Evolutionary conservation across 176 grass and related monocot genomes (phyloP).

Genomic region (Chloris gayana): DNA sequence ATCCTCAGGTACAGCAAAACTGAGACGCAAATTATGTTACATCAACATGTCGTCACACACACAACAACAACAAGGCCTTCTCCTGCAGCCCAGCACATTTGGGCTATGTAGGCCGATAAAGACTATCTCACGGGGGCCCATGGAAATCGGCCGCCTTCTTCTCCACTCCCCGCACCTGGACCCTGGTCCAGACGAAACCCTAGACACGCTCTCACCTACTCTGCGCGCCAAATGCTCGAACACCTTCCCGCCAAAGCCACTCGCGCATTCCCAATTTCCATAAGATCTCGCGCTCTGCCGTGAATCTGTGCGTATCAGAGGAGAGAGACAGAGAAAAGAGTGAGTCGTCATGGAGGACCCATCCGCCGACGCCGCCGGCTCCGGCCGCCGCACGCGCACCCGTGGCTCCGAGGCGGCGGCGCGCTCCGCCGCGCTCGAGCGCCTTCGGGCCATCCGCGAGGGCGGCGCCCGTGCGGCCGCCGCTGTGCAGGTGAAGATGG

Average conservation of each 20-base stretch:
- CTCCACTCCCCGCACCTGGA: not conserved
- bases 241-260: slow-evolving; percentile 53
- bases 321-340: not conserved
- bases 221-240: slow-evolving; percentile 54
- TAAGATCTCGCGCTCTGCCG: not conserved
- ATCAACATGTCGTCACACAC: no score
- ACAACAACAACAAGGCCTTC: no score
- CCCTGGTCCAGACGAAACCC: slow-evolving; percentile 41
- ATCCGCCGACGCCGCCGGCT: slow-evolving; percentile 36
- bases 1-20: no score
- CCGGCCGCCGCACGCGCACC: slow-evolving; percentile 65
- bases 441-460: slow-evolving; percentile 50
- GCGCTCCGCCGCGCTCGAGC: slow-evolving; percentile 68
- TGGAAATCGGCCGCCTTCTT: not conserved
- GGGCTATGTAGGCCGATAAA: not conserved
- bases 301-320: not conserved
- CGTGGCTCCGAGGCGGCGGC: slow-evolving; percentile 49
- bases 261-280: not conserved
- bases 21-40: no score
- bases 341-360: slow-evolving; percentile 44
- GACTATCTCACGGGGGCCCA: not conserved
- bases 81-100: not conserved
- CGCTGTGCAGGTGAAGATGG: slow-evolving; percentile 66
- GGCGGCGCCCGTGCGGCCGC: slow-evolving; percentile 45
- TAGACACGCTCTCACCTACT: slow-evolving; percentile 17